phyloP scores from a whole-genome alignment of 352 stramenopile species.

The Pythium pyrilobum region DNA sequence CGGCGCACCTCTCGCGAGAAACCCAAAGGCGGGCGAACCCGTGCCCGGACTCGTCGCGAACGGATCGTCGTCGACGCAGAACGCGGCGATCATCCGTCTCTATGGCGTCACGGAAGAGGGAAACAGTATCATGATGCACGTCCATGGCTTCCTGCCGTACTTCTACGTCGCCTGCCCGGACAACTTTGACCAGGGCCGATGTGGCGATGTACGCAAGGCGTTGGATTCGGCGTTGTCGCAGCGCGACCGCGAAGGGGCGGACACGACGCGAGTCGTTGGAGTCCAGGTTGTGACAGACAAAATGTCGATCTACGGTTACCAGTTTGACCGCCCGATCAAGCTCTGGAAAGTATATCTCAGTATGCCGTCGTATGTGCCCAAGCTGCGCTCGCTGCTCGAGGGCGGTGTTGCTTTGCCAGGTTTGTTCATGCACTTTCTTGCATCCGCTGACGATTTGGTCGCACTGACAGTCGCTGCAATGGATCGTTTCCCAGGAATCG shows the following conservation, averaged over 20 bases:
- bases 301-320: conserved; percentile 86
- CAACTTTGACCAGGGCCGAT: conserved; percentile 56
- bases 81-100: conserved; percentile 91
- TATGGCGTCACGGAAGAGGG: conserved; percentile 95
- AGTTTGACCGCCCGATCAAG: conserved; percentile 65
- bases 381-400: conserved; percentile 89
- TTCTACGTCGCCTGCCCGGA: conserved; percentile 91
- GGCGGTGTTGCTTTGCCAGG: conserved; percentile 64
- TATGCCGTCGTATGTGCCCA: conserved; percentile 94
- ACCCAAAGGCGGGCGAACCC: conserved; percentile 74
- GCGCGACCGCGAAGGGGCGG: conserved; percentile 44
- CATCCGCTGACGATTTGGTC: too few species aligned
- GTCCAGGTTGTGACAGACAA: conserved; percentile 73
- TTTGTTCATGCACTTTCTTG: too few species aligned
- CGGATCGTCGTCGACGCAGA: conserved; percentile 77
- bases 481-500: conserved; percentile 28
- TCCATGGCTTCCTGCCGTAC: conserved; percentile 98
- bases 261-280: conserved; percentile 45
- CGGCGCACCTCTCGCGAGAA: conserved; percentile 77
- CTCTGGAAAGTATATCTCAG: conserved; percentile 92
- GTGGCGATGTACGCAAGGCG: conserved; percentile 59
- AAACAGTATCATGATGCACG: conserved; percentile 95
- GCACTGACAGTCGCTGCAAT: too few species aligned
- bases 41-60: conserved; percentile 82
- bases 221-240: conserved; percentile 54